Evolutionary conservation across 257 asterid genomes (phyloP), one percentile per base, ranked within the genome.

Genomic region (Jacaranda copaia): DNA sequence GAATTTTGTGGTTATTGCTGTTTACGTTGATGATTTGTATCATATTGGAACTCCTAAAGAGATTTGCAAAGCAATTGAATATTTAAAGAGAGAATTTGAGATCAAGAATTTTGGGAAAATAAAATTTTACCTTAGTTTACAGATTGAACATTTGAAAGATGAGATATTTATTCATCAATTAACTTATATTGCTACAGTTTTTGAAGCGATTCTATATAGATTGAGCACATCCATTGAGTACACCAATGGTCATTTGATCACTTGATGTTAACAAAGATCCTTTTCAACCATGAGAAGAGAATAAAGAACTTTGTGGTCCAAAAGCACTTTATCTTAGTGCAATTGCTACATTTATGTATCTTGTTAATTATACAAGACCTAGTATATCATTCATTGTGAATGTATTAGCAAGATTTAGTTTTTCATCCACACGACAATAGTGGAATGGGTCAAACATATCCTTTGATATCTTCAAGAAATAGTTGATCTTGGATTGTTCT

Each of bases 191-290:
- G n/a, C n/a, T n/a, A n/a, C n/a, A 20, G 8, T 0, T 45, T 3
- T n/a, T 40, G 1, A 67, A 67, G 32, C 8, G 56, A 39, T 67
- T 67, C 39, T 67, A 25, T 25, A 25, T 25, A 2, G 32, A 25
- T 25, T 0, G 32, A 25, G 2, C 32, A 25, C 32, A 25, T 3
- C 72, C 10, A 3, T 16, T 40, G 36, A 67, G 55, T 19, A 67
- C 72, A 13, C 57, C 52, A 36, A 16, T 68, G 59, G 40, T 68
- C 6, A 16, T 45, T 0, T 0, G 73, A 68, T 42, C 12, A 46
- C 43, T 43, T 68, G 57, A 68, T 46, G 3, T 46, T 7, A 46
- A 20, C 6, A 68, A 43, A 20, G 73, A 68, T 68, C 73, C 58
- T 43, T 32, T 15, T 18, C 14, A 11, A 6, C 52, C 14, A 2